phyloP scores from a whole-genome alignment of 345 rosid genomes.

The Erucastrum elatum region DNA sequence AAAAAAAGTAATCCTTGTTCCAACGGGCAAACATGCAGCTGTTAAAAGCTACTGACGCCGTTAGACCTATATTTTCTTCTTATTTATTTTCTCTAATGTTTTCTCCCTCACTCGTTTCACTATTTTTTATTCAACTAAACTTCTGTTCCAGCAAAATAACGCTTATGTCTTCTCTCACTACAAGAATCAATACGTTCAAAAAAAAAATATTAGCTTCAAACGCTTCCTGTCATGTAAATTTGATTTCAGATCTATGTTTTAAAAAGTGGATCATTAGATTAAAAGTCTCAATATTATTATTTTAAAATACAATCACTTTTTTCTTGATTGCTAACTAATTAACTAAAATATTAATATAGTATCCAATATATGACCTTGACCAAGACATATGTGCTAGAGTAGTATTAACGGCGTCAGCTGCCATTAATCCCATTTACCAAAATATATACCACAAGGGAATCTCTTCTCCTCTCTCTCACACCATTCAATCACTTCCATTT shows the following conservation, averaged over 20 bases:
- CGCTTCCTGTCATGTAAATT: neutral
- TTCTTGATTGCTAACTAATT: neutral
- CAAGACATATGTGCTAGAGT: neutral
- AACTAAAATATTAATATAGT: neutral
- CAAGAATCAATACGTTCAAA: neutral
- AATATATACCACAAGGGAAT: constrained; percentile 33
- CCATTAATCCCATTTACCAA: constrained; percentile 34
- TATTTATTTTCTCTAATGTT: neutral
- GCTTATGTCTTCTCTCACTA: neutral
- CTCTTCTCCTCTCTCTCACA: constrained; percentile 11
- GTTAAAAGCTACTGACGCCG: constrained; percentile 7
- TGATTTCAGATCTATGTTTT: neutral
- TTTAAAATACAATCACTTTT: neutral
- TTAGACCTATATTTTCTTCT: neutral
- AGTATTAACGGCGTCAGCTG: constrained; percentile 33
- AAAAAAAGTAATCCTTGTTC: neutral
- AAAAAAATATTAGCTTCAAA: neutral
- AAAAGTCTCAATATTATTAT: neutral
- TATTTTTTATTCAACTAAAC: neutral
- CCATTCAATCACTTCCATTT: constrained; percentile 22
- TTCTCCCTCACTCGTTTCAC: neutral
- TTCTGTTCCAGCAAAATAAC: neutral
- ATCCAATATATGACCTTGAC: neutral
- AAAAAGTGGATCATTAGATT: neutral
- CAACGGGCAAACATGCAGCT: constrained; percentile 23